phyloP scores from a whole-genome alignment of 306 rosid genomes.

The Delonix regia region DNA sequence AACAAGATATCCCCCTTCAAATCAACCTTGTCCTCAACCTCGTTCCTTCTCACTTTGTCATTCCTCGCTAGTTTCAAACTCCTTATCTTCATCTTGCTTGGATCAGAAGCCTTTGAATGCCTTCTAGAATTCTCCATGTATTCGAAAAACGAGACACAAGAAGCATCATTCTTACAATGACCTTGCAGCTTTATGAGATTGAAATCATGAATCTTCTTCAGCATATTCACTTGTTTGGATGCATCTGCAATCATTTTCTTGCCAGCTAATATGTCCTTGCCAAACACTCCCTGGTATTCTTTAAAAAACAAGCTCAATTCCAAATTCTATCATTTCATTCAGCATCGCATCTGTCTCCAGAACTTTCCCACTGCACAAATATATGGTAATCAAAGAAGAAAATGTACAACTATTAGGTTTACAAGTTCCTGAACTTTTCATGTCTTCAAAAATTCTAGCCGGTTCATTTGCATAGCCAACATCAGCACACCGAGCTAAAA shows the following conservation, averaged over 20 bases:
- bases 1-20: too few species aligned
- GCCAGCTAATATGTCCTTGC: constrained; percentile 43
- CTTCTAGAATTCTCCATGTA: constrained; percentile 76
- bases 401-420: constrained; percentile 81
- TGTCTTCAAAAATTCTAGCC: constrained; percentile 62
- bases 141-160: constrained; percentile 62
- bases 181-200: constrained; percentile 71
- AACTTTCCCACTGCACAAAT: constrained; percentile 71
- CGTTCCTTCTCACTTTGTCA: too few species aligned
- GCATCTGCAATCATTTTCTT: constrained; percentile 53
- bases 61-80: too few species aligned
- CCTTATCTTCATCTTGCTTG: too few species aligned
- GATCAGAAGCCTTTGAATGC: too few species aligned
- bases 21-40: too few species aligned
- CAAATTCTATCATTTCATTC: constrained; percentile 77
- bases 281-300: constrained; percentile 49
- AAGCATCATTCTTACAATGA: constrained; percentile 44
- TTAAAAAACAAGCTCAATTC: too few species aligned
- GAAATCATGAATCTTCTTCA: constrained; percentile 66
- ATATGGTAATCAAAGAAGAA: constrained; percentile 83
- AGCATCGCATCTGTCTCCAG: constrained; percentile 65
- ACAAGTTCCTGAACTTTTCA: constrained; percentile 64
- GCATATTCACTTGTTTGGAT: constrained; percentile 59
- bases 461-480: constrained; percentile 66
- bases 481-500: constrained; percentile 85